Percentiles rank a stretch among this genome's conserved stretches.
Conservation (phyloP, 1,284 basidiomycete species). For the Tetrapyrgos nigripes region DNA sequence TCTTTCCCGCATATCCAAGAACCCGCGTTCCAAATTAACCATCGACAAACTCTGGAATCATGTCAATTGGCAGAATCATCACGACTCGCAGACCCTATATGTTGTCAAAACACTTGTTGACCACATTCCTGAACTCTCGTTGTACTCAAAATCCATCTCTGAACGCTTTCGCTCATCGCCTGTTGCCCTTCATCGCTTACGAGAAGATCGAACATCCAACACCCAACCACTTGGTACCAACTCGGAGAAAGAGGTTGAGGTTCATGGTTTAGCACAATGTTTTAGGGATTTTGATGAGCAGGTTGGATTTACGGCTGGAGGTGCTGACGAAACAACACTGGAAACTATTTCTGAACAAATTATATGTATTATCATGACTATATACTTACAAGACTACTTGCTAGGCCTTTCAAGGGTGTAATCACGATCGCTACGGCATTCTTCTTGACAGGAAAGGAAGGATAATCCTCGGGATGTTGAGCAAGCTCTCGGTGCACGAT, state of each 20-base stretch:
- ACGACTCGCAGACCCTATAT: too few species aligned
- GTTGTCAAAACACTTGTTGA: too few species aligned
- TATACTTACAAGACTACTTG: constrained; percentile 9
- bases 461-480: not conserved
- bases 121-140: too few species aligned
- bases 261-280: not conserved
- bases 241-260: not conserved
- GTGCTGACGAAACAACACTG: not conserved
- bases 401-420: constrained; percentile 16
- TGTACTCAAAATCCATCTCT: too few species aligned
- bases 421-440: constrained; percentile 10
- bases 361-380: not conserved
- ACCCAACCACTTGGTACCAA: not conserved
- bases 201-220: not conserved
- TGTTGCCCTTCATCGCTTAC: not conserved
- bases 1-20: too few species aligned
- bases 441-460: not conserved
- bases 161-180: not conserved
- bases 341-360: constrained; percentile 3
- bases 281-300: not conserved
- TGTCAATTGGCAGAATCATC: too few species aligned
- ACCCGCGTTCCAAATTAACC: too few species aligned
- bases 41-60: too few species aligned
- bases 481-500: constrained; percentile 1
- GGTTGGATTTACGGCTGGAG: not conserved